phyloP scores from a whole-genome alignment of 2,329 filamentous ascomycete species.

The Alternaria panax region DNA sequence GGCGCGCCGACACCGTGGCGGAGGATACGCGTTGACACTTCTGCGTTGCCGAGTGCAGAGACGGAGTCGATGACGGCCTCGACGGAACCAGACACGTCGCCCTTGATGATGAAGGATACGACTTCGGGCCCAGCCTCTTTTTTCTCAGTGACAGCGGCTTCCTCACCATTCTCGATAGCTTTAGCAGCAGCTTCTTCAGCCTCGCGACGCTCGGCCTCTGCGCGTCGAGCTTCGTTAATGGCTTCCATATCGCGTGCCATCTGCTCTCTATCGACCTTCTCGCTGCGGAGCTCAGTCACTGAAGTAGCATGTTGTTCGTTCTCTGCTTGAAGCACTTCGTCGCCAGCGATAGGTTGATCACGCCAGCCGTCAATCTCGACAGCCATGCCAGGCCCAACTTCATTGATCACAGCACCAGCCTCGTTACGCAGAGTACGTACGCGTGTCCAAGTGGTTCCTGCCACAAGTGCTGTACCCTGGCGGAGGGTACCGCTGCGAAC shows the following conservation, averaged over 20 bases:
- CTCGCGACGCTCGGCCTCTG: slow-evolving; percentile 68
- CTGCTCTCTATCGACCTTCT: slow-evolving; percentile 72
- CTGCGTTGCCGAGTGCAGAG: slow-evolving; percentile 79
- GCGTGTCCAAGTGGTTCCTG: slow-evolving; percentile 85
- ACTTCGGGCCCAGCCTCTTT: slow-evolving; percentile 59
- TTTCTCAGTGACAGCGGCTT: slow-evolving; percentile 48
- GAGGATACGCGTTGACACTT: slow-evolving; percentile 79
- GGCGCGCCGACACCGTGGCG: slow-evolving; percentile 79
- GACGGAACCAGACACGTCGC: slow-evolving; percentile 90
- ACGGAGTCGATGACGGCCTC: slow-evolving; percentile 86
- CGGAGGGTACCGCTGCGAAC: slow-evolving; percentile 86
- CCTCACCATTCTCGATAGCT: slow-evolving; percentile 32
- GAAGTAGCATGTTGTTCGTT: slow-evolving; percentile 79
- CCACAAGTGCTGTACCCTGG: slow-evolving; percentile 82
- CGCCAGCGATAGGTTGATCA: slow-evolving; percentile 83
- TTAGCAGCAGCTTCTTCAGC: slow-evolving; percentile 58
- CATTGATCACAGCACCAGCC: slow-evolving; percentile 72
- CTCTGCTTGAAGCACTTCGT: slow-evolving; percentile 82
- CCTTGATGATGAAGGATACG: slow-evolving; percentile 87
- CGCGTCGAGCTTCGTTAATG: slow-evolving; percentile 71
- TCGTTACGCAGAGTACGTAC: slow-evolving; percentile 88
- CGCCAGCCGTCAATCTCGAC: slow-evolving; percentile 96
- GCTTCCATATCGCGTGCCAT: slow-evolving; percentile 74
- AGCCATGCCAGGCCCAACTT: slow-evolving; percentile 85
- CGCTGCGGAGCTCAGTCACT: slow-evolving; percentile 77